Evolutionary conservation across 495 filamentous ascomycete genomes (phyloP), one percentile per base, ranked within the genome.

Genomic region (Penicillium pulvis): DNA sequence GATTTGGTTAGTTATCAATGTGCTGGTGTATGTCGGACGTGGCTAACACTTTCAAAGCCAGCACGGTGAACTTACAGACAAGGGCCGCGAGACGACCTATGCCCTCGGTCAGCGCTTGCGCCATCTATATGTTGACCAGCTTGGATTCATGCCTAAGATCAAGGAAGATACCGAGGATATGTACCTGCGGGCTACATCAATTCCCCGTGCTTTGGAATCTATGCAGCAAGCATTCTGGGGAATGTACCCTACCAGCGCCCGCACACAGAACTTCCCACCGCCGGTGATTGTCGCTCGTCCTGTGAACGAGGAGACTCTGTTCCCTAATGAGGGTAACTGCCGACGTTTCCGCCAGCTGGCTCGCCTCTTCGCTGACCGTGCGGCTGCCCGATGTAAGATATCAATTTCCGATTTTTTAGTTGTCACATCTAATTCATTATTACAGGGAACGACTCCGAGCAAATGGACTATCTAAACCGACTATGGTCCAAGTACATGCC

Each of bases 211-310:
- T 8, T 79, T 96, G 3, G 92, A 97, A 68, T 92, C 88, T 14
- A 79, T 97, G 20, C 92, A 98, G 59, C 90, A 98, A 71, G 83
- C 90, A 19, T 96, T 97, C 70, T 84, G 80, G 65, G 94, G 93
- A 16, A 83, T 98, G 71, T 98, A 98, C 71, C 94, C 94, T 0
- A 65, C 85, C 1, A 78, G 77, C n/a, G 77, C 88, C 6, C 82
- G 90, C 44, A 82, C 83, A 3, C 75, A 82, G 20, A 75, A 78
- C 36, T 87, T 93, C 65, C 85, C 85, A 2, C 76, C 86, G 1
- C 88, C 90, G 0, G 89, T 90, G 10, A 91, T 96, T 64, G 73
- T 96, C 11, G 87, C 83, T 0, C 79, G 92, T 11, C 80, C 85
- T 6, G 81, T 86, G 0, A 80, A 81, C 1, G 93, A 97, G 54